These are phyloP conservation scores for Acacia confusa DNA, from an alignment of 306 rosid species.

Conservation along the genomic window DNA sequence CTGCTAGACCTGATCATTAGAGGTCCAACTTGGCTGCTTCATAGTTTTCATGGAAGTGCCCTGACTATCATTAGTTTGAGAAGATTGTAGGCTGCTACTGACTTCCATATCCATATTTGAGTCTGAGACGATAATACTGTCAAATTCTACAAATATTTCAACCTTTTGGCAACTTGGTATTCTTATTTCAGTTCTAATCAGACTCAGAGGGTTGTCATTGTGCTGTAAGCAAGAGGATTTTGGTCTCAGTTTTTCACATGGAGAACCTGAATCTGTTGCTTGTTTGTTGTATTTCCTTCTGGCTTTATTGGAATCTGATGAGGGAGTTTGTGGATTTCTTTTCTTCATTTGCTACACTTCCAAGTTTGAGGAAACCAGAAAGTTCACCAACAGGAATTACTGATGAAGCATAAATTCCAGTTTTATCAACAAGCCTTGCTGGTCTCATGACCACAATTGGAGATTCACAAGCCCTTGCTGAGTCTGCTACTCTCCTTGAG, in stretches of 20 bases:
- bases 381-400: constrained; percentile 47
- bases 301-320: constrained; percentile 55
- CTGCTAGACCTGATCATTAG: no score
- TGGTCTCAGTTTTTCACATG: no score
- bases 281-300: constrained; percentile 59
- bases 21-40: constrained; percentile 46
- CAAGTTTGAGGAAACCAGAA: constrained; percentile 44
- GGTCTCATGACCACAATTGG: constrained; percentile 92
- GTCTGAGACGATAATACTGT: no score
- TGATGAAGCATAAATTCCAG: constrained; percentile 56
- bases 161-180: no score
- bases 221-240: no score
- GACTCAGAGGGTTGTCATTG: no score
- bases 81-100: constrained; percentile 42
- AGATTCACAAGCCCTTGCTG: constrained; percentile 57
- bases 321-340: constrained; percentile 60
- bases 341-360: constrained; percentile 38
- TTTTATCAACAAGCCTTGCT: constrained; percentile 65
- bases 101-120: constrained; percentile 57
- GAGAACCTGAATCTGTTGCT: no score
- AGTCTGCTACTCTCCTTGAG: constrained; percentile 39
- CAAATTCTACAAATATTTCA: no score
- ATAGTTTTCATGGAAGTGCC: constrained; percentile 51
- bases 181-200: no score
- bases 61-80: no score